Percentiles rank a stretch among this genome's conserved stretches.
Evolutionary conservation across 1,139 yeast species (phyloP).

Genomic region (Geotrichum candidum): DNA sequence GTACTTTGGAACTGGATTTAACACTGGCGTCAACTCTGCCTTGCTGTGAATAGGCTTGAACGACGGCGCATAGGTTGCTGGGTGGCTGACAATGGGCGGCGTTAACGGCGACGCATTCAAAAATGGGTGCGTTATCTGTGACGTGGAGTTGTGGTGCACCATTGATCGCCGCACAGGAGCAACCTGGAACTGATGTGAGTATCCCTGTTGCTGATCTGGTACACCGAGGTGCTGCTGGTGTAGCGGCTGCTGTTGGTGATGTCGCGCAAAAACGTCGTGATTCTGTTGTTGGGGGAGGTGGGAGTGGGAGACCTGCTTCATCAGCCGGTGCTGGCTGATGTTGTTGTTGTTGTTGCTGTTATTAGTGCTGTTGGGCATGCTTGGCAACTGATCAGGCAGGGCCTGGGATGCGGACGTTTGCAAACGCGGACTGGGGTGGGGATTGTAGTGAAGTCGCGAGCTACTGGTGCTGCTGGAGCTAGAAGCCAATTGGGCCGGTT

Average conservation of each 20-base stretch:
- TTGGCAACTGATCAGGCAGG: neutral
- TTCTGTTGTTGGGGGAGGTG: neutral
- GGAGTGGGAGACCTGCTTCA: neutral
- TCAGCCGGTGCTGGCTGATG: neutral
- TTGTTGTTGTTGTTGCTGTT: neutral
- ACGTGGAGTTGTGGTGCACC: constrained; percentile 15
- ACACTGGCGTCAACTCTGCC: constrained; percentile 57
- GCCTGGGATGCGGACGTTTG: constrained; percentile 13
- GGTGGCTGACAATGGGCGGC: neutral
- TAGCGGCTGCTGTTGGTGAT: neutral
- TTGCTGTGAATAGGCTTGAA: constrained; percentile 42
- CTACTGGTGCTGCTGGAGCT: constrained; percentile 4
- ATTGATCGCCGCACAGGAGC: constrained; percentile 6
- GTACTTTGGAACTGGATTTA: constrained; percentile 64
- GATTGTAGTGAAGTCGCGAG: constrained; percentile 11
- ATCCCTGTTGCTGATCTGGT: neutral
- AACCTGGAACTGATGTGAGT: neutral
- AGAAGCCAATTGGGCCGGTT: constrained; percentile 2
- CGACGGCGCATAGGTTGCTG: constrained; percentile 37
- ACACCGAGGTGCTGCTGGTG: neutral
- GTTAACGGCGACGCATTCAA: constrained; percentile 1
- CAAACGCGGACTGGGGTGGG: constrained; percentile 15
- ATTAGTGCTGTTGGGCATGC: neutral
- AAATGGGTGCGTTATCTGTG: constrained; percentile 14
- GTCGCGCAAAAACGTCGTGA: neutral